These are phyloP conservation scores for Rutstroemia sydowiana DNA, from an alignment of 2,329 filamentous ascomycete species.

Conservation along the genomic window DNA sequence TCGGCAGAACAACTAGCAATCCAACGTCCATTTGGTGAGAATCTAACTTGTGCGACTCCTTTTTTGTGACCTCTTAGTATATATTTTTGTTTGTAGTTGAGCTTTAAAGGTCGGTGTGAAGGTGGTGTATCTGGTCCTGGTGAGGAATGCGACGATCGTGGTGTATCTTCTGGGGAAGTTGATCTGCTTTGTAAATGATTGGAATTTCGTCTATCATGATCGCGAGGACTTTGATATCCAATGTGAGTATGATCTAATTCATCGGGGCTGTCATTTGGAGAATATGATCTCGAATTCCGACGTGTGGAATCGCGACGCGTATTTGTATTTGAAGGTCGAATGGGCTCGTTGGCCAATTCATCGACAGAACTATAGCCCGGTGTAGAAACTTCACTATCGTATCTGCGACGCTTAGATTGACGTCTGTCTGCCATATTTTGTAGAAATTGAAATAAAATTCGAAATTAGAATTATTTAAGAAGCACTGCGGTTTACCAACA, in stretches of 20 bases:
- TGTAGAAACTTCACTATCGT: constrained; percentile 35
- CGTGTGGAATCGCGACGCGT: constrained; percentile 17
- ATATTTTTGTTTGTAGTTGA: constrained; percentile 49
- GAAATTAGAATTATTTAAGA: constrained; percentile 18
- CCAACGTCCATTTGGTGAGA: constrained; percentile 84
- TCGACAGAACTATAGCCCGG: constrained; percentile 41
- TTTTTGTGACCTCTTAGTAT: constrained; percentile 70
- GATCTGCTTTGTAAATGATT: constrained; percentile 17
- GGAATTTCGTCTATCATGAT: background rate
- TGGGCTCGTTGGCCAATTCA: constrained; percentile 30
- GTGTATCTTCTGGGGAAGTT: constrained; percentile 17
- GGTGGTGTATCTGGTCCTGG: constrained; percentile 17
- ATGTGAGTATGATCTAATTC: constrained; percentile 26
- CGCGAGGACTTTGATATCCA: constrained; percentile 8
- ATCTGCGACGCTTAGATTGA: constrained; percentile 24
- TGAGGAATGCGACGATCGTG: constrained; percentile 22
- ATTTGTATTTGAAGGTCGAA: constrained; percentile 28
- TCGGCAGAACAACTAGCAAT: constrained; percentile 89
- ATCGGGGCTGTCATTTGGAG: constrained; percentile 24
- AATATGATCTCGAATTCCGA: constrained; percentile 20
- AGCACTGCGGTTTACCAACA: too few relatives aligned
- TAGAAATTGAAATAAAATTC: constrained; percentile 19
- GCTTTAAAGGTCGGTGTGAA: constrained; percentile 21
- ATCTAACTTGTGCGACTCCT: constrained; percentile 76
- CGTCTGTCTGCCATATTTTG: constrained; percentile 9